These are phyloP conservation scores for Pichia pseudocactophila DNA, from an alignment of 805 yeast species.

Conservation along the genomic window DNA sequence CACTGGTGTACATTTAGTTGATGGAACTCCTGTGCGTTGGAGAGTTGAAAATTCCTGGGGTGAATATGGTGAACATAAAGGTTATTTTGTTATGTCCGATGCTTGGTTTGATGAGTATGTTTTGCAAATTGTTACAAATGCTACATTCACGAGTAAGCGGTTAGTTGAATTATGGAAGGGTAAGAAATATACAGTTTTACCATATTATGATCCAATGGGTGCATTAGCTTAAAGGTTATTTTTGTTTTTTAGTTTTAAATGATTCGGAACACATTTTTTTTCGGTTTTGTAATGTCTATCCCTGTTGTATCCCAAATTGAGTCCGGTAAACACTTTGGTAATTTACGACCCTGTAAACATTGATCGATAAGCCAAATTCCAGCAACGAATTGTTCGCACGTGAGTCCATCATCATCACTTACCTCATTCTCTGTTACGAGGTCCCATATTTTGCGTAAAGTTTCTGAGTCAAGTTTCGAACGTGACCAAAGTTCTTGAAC, in stretches of 20 bases:
- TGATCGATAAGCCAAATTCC: constrained; percentile 99
- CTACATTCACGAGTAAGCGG: constrained; percentile 28
- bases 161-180: constrained; percentile 38
- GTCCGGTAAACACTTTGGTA: constrained; percentile 61
- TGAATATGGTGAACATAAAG: constrained; percentile 57
- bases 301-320: constrained; percentile 54
- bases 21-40: constrained; percentile 59
- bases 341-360: constrained; percentile 84
- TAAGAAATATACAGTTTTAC: constrained; percentile 41
- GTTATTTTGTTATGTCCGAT: constrained; percentile 65
- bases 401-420: constrained; percentile 29
- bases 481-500: constrained; percentile 77
- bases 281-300: background rate
- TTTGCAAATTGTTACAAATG: constrained; percentile 49
- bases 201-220: constrained; percentile 78
- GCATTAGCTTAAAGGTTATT: constrained; percentile 40
- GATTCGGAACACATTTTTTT: background rate
- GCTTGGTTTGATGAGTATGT: constrained; percentile 70
- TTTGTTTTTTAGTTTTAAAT: too few species aligned
- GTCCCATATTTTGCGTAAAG: constrained; percentile 61
- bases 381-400: constrained; percentile 77
- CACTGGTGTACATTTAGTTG: constrained; percentile 63
- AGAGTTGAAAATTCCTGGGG: constrained; percentile 82
- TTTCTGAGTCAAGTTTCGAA: constrained; percentile 58
- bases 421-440: constrained; percentile 42